Percentiles rank a stretch among this genome's conserved stretches.
These are phyloP conservation scores for Dictyostelium brefeldianum DNA, from an alignment of 78 protist genomes.

Conservation along the genomic window DNA sequence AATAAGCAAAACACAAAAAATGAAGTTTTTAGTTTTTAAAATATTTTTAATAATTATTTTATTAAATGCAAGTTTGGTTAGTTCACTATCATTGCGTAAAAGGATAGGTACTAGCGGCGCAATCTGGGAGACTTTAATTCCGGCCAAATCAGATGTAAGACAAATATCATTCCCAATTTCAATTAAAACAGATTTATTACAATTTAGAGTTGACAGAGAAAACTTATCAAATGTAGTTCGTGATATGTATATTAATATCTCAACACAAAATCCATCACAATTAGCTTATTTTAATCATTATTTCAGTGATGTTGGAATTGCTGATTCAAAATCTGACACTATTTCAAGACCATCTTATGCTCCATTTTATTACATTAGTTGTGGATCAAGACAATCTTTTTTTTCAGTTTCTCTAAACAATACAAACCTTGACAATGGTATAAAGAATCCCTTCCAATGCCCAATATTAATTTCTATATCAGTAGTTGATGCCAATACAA, in stretches of 20 bases:
- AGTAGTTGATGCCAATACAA: neutral
- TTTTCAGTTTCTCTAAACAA: neutral
- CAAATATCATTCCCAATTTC: too few relatives aligned
- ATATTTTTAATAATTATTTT: neutral
- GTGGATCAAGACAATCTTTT: neutral
- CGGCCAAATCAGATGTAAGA: too few relatives aligned
- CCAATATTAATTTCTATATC: neutral
- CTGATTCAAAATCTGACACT: neutral
- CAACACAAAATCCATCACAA: neutral
- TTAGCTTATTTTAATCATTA: neutral
- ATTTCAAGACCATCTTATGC: neutral
- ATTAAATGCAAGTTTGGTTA: neutral
- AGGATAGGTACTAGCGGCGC: neutral
- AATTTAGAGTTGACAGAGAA: neutral
- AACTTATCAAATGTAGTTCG: neutral
- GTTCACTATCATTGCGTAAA: neutral
- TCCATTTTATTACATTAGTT: neutral
- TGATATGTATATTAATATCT: slow-evolving; percentile 1
- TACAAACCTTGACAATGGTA: neutral
- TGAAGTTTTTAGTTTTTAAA: neutral
- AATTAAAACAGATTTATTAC: neutral
- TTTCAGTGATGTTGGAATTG: neutral
- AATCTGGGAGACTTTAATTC: neutral
- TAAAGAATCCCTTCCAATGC: neutral
- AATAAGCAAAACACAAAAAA: neutral